phyloP scores from a whole-genome alignment of 371 early-diverging fungal genomes.

The Mortierella sp. region DNA sequence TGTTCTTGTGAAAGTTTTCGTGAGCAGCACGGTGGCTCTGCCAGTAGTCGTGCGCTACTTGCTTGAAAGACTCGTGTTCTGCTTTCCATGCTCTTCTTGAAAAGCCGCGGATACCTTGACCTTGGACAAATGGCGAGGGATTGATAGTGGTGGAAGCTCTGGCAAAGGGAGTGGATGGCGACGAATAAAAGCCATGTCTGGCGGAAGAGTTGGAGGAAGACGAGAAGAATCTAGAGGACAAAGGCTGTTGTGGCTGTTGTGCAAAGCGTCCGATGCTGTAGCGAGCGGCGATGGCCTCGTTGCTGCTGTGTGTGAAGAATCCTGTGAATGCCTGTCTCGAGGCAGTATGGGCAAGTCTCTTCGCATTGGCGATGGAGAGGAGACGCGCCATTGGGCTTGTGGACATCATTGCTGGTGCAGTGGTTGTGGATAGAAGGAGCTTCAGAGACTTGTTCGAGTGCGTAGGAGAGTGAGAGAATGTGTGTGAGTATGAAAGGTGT shows the following conservation, averaged over 20 bases:
- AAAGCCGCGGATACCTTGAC: conserved; percentile 35
- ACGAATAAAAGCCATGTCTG: neutral
- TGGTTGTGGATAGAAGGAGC: neutral
- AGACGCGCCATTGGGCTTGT: conserved; percentile 25
- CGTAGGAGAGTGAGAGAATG: conserved; percentile 1
- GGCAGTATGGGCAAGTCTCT: conserved; percentile 15
- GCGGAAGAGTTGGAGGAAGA: conserved; percentile 5
- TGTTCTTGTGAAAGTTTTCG: conserved; percentile 3
- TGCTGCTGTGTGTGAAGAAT: conserved; percentile 12
- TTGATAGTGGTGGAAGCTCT: conserved; percentile 4
- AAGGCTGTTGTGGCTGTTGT: conserved; percentile 7
- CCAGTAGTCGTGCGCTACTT: conserved; percentile 16
- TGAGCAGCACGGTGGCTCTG: neutral
- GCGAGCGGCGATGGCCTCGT: conserved; percentile 2
- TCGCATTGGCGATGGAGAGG: conserved; percentile 32
- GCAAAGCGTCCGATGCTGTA: neutral
- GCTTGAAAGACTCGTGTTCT: conserved; percentile 9
- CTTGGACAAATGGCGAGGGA: conserved; percentile 19
- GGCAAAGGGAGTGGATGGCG: conserved; percentile 3
- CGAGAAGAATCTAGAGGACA: conserved; percentile 27
- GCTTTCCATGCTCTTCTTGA: conserved; percentile 30
- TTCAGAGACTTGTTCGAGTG: neutral
- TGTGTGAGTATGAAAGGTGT: neutral
- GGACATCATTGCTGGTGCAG: conserved; percentile 13
- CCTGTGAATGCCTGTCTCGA: conserved; percentile 16